Conservation (phyloP, 2,329 filamentous ascomycete species). For the Colletotrichum spinosum region DNA sequence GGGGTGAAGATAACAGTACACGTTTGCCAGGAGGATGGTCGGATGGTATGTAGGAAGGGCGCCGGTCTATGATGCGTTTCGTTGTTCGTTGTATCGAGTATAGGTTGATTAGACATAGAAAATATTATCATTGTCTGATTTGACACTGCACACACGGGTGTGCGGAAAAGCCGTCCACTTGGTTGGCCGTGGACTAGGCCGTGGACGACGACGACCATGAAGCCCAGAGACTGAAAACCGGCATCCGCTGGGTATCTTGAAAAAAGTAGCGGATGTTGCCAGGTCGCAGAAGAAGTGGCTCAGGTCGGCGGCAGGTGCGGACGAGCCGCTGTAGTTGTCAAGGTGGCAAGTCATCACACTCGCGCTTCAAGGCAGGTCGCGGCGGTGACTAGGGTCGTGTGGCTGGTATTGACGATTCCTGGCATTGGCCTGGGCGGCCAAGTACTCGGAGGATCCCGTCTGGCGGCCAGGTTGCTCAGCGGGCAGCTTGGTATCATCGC, state of each 20-base stretch:
- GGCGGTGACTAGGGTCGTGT: constrained; percentile 58
- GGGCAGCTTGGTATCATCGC: constrained; percentile 70
- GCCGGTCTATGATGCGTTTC: constrained; percentile 35
- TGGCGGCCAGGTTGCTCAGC: constrained; percentile 68
- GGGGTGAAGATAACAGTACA: constrained; percentile 22
- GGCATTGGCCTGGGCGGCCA: constrained; percentile 58
- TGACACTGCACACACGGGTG: constrained; percentile 26
- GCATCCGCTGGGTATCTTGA: constrained; percentile 37
- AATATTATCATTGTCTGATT: constrained; percentile 37
- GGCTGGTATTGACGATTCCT: constrained; percentile 52
- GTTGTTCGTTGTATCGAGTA: constrained; percentile 28
- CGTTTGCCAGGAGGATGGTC: constrained; percentile 22
- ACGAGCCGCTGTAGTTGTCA: neutral
- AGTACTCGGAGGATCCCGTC: constrained; percentile 63
- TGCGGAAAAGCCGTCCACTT: constrained; percentile 15
- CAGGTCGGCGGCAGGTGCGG: constrained; percentile 9
- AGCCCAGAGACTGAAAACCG: constrained; percentile 15
- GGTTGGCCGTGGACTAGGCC: neutral
- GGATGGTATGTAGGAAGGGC: constrained; percentile 22
- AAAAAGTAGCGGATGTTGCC: constrained; percentile 35
- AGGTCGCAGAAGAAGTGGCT: constrained; percentile 27
- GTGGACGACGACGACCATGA: constrained; percentile 27
- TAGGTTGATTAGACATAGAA: constrained; percentile 36
- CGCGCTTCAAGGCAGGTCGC: constrained; percentile 46
- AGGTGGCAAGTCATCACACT: constrained; percentile 10